These are phyloP conservation scores for Ettlia oleoabundans DNA, from an alignment of 139 green algal species.

Conservation along the genomic window DNA sequence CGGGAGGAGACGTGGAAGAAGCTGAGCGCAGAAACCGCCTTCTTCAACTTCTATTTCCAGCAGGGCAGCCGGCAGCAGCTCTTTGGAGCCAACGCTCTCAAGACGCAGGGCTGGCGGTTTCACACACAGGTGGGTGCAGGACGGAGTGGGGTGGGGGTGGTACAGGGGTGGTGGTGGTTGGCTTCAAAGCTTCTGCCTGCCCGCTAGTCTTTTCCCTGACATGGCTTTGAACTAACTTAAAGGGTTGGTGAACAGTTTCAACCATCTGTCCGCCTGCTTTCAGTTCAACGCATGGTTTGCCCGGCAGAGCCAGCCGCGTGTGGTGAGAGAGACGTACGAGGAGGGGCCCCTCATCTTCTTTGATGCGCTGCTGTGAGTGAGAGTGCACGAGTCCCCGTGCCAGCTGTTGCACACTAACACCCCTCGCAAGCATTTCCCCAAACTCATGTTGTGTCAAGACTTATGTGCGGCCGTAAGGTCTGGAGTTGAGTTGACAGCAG, in stretches of 20 bases:
- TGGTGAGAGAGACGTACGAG: slow-evolving; percentile 32
- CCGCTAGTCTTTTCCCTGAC: no score
- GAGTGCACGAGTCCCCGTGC: neutral
- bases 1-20: slow-evolving; percentile 8
- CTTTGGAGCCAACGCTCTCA: slow-evolving; percentile 35
- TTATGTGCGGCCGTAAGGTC: no score
- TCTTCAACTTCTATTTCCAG: slow-evolving; percentile 45
- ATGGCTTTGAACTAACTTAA: no score
- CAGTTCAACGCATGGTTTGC: slow-evolving; percentile 46
- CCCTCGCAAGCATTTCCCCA: neutral
- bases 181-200: neutral
- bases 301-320: slow-evolving; percentile 27
- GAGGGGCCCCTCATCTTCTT: slow-evolving; percentile 34
- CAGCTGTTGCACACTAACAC: neutral
- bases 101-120: slow-evolving; percentile 42
- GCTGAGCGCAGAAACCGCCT: slow-evolving; percentile 27
- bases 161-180: neutral
- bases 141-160: no score
- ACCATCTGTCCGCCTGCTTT: neutral
- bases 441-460: no score
- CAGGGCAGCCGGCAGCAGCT: slow-evolving; percentile 43
- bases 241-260: neutral
- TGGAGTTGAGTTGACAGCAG: no score
- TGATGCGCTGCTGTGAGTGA: slow-evolving; percentile 18
- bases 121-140: slow-evolving; percentile 17